Evolutionary conservation across 352 stramenopile genomes (phyloP), one percentile per base, ranked within the genome.

Genomic region (Globisporangium cederbergense): DNA sequence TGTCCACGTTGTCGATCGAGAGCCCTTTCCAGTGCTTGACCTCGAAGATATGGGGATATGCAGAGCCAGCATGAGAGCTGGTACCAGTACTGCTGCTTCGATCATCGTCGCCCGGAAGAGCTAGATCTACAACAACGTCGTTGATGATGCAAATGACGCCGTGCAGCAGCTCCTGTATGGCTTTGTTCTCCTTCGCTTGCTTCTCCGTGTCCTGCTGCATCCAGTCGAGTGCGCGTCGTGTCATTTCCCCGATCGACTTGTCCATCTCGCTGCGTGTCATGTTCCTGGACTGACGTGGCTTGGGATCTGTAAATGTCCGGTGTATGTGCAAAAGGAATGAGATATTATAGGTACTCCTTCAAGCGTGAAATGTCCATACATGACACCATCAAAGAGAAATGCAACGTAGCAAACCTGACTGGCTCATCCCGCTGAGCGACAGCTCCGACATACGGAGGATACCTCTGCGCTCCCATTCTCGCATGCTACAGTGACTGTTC

Each of bases 151-250:
- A 56, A 18, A 84, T 61, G n/a, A 72, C 63, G 38, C 55, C 46
- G 0, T 46, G 60, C 11, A 84, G 61, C 13, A 54, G 59, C 54
- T 78, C 62, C 36, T 61, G 66, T 50, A 75, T 68, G 0, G 49
- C 34, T 62, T 66, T 72, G 51, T 76, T 81, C 47, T 67, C 64
- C n/a, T 66, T 56, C 14, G 72, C 70, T 47, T 75, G 72, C 25
- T 58, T 70, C 59, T 84, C 72, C 20, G 72, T 70, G 28, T 84
- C 74, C 36, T 47, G 72, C 54, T 84, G 74, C 66, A 84, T 81
- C 74, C 74, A 80, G 10, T 69, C 55, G 8, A 84, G 63, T 16
- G 74, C 76, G 54, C 69, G 72, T 16, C 57, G 56, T 18, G 68
- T 72, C 7, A 76, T 71, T 2, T 36, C 59, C 9, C 78, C 56